Conservation (phyloP, 345 rosid genomes). For the Eucalyptus victrix region DNA sequence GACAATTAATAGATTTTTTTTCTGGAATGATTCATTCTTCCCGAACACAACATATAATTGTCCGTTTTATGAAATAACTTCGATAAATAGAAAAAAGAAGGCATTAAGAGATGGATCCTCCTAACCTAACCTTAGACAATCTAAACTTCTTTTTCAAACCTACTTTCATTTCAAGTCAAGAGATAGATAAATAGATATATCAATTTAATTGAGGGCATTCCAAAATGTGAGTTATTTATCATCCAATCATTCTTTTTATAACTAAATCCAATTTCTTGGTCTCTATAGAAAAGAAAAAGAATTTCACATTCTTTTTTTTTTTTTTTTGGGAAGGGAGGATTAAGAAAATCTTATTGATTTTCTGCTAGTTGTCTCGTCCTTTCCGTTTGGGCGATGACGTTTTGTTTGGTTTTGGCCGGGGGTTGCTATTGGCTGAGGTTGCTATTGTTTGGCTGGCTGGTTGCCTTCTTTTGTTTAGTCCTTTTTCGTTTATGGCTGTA, state of each 20-base stretch:
- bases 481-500: no score
- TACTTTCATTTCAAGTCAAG: background rate
- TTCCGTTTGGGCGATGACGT: no score
- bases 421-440: no score
- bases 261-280: background rate
- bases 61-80: background rate
- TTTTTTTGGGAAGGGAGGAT: background rate
- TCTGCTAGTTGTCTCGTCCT: no score
- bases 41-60: background rate
- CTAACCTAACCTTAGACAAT: background rate
- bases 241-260: background rate
- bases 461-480: no score
- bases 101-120: background rate
- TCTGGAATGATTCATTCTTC: fast-evolving
- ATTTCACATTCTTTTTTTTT: background rate
- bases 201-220: background rate
- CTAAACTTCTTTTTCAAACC: no score
- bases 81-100: background rate
- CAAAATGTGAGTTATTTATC: no score
- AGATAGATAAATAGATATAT: no score
- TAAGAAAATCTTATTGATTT: background rate
- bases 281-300: background rate
- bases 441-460: no score
- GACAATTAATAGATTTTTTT: no score
- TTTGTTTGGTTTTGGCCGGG: no score